phyloP scores from a whole-genome alignment of 2,329 filamentous ascomycete species.

The Pseudocercospora vitis region DNA sequence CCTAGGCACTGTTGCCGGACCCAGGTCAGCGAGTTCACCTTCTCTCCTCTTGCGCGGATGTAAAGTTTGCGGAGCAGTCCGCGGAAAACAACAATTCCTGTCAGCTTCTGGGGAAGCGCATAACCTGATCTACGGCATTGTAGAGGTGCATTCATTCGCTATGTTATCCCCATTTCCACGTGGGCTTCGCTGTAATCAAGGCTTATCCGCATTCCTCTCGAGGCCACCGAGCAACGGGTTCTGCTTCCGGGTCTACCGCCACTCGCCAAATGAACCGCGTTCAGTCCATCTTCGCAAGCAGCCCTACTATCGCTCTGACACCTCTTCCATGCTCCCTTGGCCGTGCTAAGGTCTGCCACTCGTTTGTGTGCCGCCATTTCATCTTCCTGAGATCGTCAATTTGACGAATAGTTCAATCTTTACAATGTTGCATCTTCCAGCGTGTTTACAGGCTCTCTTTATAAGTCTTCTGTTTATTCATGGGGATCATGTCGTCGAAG shows the following conservation, averaged over 20 bases:
- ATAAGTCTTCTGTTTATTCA: constrained; percentile 16
- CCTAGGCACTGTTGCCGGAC: too few species aligned
- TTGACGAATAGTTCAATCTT: constrained; percentile 2
- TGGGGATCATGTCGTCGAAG: not conserved
- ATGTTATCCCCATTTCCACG: not conserved
- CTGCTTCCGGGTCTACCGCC: constrained; percentile 1
- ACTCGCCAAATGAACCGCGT: not conserved
- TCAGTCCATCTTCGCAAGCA: constrained; percentile 1
- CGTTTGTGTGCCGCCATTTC: constrained; percentile 11
- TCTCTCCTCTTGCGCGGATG: not conserved
- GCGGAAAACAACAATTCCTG: not conserved
- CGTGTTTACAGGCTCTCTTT: constrained; percentile 15
- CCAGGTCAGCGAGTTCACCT: not conserved
- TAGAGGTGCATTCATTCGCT: not conserved
- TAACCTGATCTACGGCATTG: not conserved
- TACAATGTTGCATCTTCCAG: constrained; percentile 14
- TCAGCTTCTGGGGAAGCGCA: not conserved
- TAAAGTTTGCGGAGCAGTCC: too few species aligned
- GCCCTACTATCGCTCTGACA: not conserved
- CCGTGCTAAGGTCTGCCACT: constrained; percentile 4
- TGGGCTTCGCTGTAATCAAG: too few species aligned
- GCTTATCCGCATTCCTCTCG: constrained; percentile 17
- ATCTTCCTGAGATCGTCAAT: not conserved
- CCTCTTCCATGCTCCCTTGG: not conserved
- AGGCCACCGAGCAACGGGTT: constrained; percentile 2